Base-by-base conservation (phyloP, 1,139 yeast species). In the Pichia kudriavzevii region DNA sequence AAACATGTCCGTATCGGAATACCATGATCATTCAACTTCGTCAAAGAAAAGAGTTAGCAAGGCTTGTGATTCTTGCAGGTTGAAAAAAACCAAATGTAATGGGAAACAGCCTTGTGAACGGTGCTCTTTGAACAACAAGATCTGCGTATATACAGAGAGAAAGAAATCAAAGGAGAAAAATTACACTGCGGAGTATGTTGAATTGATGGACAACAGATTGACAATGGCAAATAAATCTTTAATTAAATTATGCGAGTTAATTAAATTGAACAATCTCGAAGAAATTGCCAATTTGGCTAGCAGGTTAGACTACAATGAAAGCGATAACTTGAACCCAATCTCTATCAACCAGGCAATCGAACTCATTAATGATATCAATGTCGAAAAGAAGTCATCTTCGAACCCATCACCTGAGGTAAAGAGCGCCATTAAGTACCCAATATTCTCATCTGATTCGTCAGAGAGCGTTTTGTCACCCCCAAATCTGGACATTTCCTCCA, bases 61-160 rank as follows among this genome's bases (percentile, higher is more conserved):
- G 52, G 93, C 93, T 5, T 81, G 93, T 49, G 91, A 81, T 53
- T 74, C 81, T 35, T 81, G 93, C 57, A 65, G 88, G 34, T 71
- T 79, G 51, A 79, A 79, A 52, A 79, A 77, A 58, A 76, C 84
- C 10, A 76, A 79, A 49, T 81, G 51, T 57, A 85, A 81, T 46
- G 93, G 93, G 13, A 69, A 72, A 44, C 78, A 78, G 50, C 91
- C 93, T 2, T 81, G 93, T 50, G 67, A 74, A 28, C 66, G 80
- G 35, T 81, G 93, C 53, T 59, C 69, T 9, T 64, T 69, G 32
- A 88, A 80, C 50, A 80, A 81, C 56, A 80, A 79, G 54, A 68
- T 80, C 28, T 81, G 93, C 57, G 78, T 82, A 1, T 81, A 79
- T 51, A 74, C 83, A 19, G 84, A 79, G 44, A 70, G 79, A 60